Percentiles rank a stretch among this genome's conserved stretches.
Evolutionary conservation across 176 grass and related monocot genomes (phyloP).

Genomic region (Rhynchospora pubera): DNA sequence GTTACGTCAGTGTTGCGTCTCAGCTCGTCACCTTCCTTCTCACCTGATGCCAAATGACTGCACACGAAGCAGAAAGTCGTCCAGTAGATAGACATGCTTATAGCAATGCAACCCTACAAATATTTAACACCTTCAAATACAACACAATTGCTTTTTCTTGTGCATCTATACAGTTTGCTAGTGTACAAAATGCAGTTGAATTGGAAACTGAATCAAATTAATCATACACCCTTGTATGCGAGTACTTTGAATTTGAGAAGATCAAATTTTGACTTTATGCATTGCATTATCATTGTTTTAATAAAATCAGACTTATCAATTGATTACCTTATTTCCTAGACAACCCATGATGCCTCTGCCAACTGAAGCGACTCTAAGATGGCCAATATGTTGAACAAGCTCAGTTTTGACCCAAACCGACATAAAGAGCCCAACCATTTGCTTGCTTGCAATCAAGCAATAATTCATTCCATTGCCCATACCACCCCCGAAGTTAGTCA

Average conservation of each 20-base stretch:
- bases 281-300: not conserved
- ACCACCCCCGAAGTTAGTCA: constrained; percentile 3
- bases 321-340: constrained; percentile 76
- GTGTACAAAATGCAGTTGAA: not conserved
- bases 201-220: not conserved
- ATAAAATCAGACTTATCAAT: not conserved
- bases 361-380: constrained; percentile 58
- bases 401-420: constrained; percentile 84
- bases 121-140: not conserved
- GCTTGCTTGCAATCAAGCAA: constrained; percentile 71
- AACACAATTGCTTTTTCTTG: not conserved
- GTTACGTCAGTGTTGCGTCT: constrained; percentile 77
- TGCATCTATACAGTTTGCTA: not conserved
- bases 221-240: not conserved
- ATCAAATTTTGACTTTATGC: not conserved
- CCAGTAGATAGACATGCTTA: constrained; percentile 80
- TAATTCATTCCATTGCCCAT: constrained; percentile 31
- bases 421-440: constrained; percentile 91
- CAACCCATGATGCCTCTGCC: constrained; percentile 81
- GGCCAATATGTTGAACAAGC: constrained; percentile 72
- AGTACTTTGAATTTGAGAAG: not conserved
- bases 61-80: constrained; percentile 87
- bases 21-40: constrained; percentile 93
- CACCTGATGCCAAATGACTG: constrained; percentile 86
- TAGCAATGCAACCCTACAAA: constrained; percentile 67